A percentile compares a stretch with the other conserved stretches of the same genome.
phyloP scores from a whole-genome alignment of 78 protist species.

The Anaeramoeba ignava region DNA sequence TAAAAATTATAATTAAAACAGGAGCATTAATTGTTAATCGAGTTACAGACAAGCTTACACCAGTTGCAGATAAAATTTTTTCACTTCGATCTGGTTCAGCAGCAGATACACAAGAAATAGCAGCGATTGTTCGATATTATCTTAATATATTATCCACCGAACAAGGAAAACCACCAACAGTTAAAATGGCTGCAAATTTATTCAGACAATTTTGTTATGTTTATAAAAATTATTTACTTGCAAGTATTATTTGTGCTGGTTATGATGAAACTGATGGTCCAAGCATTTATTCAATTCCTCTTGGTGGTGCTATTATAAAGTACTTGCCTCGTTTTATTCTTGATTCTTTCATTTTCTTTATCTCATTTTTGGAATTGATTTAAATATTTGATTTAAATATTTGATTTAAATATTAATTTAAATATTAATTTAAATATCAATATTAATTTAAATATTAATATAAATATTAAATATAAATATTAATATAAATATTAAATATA shows the following conservation, averaged over 20 bases:
- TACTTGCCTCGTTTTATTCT: slow-evolving; percentile 9
- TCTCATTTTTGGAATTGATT: too few relatives aligned
- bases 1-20: too few relatives aligned
- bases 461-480: too few relatives aligned
- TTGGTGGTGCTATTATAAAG: slow-evolving; percentile 75
- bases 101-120: slow-evolving; percentile 91
- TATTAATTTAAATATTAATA: not conserved
- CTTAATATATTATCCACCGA: slow-evolving; percentile 43
- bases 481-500: too few relatives aligned
- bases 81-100: slow-evolving; percentile 94
- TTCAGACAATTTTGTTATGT: slow-evolving; percentile 61
- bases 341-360: not conserved
- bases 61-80: slow-evolving; percentile 61
- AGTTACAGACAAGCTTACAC: slow-evolving; percentile 82
- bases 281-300: slow-evolving; percentile 73
- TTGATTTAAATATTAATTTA: too few relatives aligned
- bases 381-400: too few relatives aligned
- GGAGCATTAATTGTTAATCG: slow-evolving; percentile 82
- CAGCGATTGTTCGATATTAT: slow-evolving; percentile 63
- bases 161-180: slow-evolving; percentile 58
- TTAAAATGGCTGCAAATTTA: slow-evolving; percentile 77
- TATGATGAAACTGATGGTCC: slow-evolving; percentile 76
- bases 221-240: slow-evolving; percentile 70
- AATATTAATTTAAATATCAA: too few relatives aligned
- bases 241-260: slow-evolving; percentile 93